Percentiles rank a stretch among this genome's conserved stretches.
Evolutionary conservation across 495 filamentous ascomycete species (phyloP).

Genomic region (Penicillium turbatum): DNA sequence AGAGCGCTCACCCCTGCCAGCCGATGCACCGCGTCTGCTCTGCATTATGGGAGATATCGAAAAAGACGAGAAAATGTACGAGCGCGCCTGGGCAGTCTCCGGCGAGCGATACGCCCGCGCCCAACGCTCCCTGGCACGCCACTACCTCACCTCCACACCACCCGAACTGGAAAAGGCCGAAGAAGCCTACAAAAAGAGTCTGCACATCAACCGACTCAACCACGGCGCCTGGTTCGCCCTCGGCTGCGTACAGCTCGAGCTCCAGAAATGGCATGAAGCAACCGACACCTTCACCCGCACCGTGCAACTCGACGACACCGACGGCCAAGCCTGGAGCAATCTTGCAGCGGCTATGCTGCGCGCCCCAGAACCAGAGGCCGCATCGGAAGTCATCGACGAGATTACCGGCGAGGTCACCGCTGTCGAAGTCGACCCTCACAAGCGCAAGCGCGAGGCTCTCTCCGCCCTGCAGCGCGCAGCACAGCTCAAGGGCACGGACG

Average conservation of each 20-base stretch:
- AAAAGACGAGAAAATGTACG: constrained; percentile 65
- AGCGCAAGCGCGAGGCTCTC: constrained; percentile 68
- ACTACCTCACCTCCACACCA: constrained; percentile 58
- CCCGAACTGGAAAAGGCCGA: constrained; percentile 64
- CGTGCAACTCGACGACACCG: constrained; percentile 77
- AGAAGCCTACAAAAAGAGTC: constrained; percentile 69
- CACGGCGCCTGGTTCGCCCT: constrained; percentile 81
- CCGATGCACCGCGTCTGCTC: constrained; percentile 81
- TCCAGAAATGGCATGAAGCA: constrained; percentile 72
- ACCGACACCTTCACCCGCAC: constrained; percentile 77
- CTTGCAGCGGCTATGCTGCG: constrained; percentile 75
- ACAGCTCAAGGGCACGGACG: constrained; percentile 71
- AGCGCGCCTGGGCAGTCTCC: constrained; percentile 86
- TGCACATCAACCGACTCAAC: constrained; percentile 76
- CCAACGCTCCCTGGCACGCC: constrained; percentile 78
- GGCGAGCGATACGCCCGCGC: constrained; percentile 76
- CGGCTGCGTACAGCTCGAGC: constrained; percentile 78
- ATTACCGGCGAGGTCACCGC: constrained; percentile 16
- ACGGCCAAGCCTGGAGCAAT: constrained; percentile 93
- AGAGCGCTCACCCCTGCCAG: constrained; percentile 63
- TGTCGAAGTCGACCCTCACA: constrained; percentile 48
- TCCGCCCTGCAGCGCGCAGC: constrained; percentile 80
- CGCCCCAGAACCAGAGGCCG: constrained; percentile 35
- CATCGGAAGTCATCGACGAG: constrained; percentile 28
- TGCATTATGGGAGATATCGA: constrained; percentile 94